Base-by-base conservation (phyloP, 352 stramenopile species). In the Phytophthora tentaculata region DNA sequence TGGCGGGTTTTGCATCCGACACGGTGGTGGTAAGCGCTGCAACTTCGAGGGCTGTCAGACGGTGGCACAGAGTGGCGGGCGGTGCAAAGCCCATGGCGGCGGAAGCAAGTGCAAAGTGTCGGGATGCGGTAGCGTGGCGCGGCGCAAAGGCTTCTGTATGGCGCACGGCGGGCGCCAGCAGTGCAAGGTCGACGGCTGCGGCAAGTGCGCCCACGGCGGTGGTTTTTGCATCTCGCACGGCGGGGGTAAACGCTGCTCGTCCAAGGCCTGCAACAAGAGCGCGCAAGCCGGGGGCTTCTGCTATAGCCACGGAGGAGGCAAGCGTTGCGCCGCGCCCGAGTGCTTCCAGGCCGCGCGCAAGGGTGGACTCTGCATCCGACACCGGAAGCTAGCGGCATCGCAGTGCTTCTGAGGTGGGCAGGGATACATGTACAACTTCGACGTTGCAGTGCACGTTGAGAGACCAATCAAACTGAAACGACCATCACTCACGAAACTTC, bases 41-140 rank as follows among this genome's bases (percentile, higher is more conserved):
- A 86, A 69, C 48, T 66, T 71, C 13, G 68, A 79, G 1, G 66
- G 77, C 24, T 95, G 87, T 49, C 67, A 76, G 32, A 95, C 88
- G 0, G 85, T 91, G 9, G 87, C 88, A 9, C 84, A 95, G 56
- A 91, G 86, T 60, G 87, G 89, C 2, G 89, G 89, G 2, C 74
- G 85, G 5, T 96, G 89, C 77, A 95, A 92, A 63, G 83, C 85
- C 14, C 89, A 96, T 43, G 89, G 89, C 29, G 89, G 89, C 24
- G 89, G 89, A 37, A 94, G 87, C 67, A 91, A 90, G 56, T 96
- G 89, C 79, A 84, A 86, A 65, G 52, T 83, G 10, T n/a, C 49
- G 8, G 70, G 69, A 26, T 94, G 86, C 55, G 58, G 56, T 29
- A 91, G 76, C 32, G 81, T 90, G n/a, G 86, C 86, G 17, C 77